A percentile compares a stretch with the other conserved stretches of the same genome.
These are phyloP conservation scores for Coniosporium apollinis DNA, from an alignment of 495 filamentous ascomycete genomes.

Conservation along the genomic window DNA sequence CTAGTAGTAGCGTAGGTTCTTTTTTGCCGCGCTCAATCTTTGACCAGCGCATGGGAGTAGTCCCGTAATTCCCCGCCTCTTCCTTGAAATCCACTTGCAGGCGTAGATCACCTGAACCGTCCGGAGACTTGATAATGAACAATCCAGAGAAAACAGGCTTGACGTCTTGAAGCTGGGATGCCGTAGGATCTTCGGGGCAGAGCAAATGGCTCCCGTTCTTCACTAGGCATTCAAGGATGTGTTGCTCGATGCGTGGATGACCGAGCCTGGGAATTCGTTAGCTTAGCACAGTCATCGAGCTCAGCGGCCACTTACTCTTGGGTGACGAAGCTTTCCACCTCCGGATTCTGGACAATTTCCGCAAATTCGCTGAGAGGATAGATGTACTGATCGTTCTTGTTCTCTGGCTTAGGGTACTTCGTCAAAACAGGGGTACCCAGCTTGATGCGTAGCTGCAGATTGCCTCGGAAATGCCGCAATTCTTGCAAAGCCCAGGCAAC, in stretches of 20 bases:
- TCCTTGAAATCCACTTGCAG: constrained; percentile 8
- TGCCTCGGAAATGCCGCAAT: constrained; percentile 13
- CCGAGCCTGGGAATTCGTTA: constrained; percentile 6
- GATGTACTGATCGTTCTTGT: not conserved
- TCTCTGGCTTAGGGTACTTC: constrained; percentile 1
- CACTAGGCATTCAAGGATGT: constrained; percentile 1
- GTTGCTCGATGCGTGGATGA: constrained; percentile 5
- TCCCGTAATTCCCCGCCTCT: not conserved
- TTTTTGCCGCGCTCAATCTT: constrained; percentile 10
- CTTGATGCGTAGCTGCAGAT: constrained; percentile 12
- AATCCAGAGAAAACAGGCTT: constrained; percentile 8
- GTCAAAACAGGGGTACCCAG: constrained; percentile 11
- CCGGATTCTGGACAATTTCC: constrained; percentile 7
- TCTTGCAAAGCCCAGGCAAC: constrained; percentile 3
- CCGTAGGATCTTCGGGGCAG: constrained; percentile 4
- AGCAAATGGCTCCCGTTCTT: constrained; percentile 4
- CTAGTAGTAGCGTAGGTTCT: constrained; percentile 4
- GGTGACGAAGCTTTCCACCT: constrained; percentile 9
- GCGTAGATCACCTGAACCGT: constrained; percentile 6
- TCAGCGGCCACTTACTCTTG: constrained; percentile 11
- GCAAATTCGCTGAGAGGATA: constrained; percentile 10
- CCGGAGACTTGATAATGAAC: constrained; percentile 6
- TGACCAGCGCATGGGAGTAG: constrained; percentile 3
- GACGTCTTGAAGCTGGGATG: constrained; percentile 4
- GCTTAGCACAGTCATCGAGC: not conserved